Percentiles rank a stretch among this genome's conserved stretches.
These are phyloP conservation scores for Ilex aquifolium DNA, from an alignment of 257 asterid genomes.

Conservation along the genomic window DNA sequence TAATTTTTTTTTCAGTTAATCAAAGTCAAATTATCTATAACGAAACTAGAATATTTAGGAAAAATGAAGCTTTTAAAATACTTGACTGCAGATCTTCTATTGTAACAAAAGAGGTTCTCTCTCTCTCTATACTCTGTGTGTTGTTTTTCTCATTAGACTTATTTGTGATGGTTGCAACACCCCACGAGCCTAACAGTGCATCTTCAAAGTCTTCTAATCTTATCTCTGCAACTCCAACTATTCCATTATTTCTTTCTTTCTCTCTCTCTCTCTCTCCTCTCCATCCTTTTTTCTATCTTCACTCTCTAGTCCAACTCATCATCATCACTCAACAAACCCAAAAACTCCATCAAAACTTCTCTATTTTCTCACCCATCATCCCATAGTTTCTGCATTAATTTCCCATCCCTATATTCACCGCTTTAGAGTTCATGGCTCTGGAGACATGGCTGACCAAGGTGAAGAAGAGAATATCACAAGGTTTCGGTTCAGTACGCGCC, in stretches of 20 bases:
- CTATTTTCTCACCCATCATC: background rate
- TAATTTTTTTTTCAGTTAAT: too few species aligned
- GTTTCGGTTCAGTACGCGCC: constrained; percentile 40
- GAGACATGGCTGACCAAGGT: constrained; percentile 74
- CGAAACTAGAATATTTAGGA: too few species aligned
- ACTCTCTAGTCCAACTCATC: too few species aligned
- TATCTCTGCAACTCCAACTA: constrained; percentile 31
- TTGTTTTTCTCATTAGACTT: constrained; percentile 12
- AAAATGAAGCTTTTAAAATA: too few species aligned
- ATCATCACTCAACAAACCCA: background rate
- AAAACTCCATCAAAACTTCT: background rate
- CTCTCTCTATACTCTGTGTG: background rate
- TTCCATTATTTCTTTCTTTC: constrained; percentile 27
- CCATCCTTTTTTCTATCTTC: too few species aligned
- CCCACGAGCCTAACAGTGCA: constrained; percentile 47
- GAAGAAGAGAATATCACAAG: constrained; percentile 45
- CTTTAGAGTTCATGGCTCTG: constrained; percentile 37
- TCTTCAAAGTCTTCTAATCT: constrained; percentile 29
- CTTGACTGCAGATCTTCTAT: too few species aligned
- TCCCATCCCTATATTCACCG: background rate
- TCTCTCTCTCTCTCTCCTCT: constrained; percentile 11
- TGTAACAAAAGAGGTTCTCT: too few species aligned
- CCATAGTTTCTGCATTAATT: background rate
- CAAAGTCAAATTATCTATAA: too few species aligned
- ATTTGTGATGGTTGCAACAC: constrained; percentile 39